Conservation (phyloP, 768 basidiomycete genomes). For the Termitomyces sp. region DNA sequence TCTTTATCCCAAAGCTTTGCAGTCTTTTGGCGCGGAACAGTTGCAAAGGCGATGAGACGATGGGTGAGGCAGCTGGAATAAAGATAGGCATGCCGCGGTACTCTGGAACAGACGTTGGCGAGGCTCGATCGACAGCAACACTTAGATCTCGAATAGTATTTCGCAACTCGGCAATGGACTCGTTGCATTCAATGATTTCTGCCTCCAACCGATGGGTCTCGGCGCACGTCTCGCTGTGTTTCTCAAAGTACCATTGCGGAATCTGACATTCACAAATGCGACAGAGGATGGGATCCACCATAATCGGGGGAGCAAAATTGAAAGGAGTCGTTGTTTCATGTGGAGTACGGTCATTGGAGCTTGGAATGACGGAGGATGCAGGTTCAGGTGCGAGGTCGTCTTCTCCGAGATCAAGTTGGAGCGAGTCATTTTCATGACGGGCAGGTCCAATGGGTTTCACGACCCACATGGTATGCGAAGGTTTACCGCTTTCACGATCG, state of each 20-base stretch:
- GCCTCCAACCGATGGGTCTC: slow-evolving; percentile 96
- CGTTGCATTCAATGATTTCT: slow-evolving; percentile 91
- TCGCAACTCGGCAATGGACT: slow-evolving; percentile 82
- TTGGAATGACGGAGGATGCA: slow-evolving; percentile 35
- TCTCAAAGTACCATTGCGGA: slow-evolving; percentile 99
- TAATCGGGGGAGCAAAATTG: slow-evolving; percentile 75
- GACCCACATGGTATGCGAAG: slow-evolving; percentile 98
- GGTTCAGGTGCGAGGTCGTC: slow-evolving; percentile 42
- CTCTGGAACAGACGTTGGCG: slow-evolving; percentile 64
- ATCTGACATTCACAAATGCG: slow-evolving; percentile 97
- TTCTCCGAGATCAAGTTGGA: slow-evolving; percentile 54
- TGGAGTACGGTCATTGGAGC: slow-evolving; percentile 28
- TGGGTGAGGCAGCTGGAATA: slow-evolving; percentile 66
- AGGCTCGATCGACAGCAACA: slow-evolving; percentile 69
- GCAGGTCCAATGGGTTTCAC: slow-evolving; percentile 78
- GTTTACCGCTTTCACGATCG: slow-evolving; percentile 81
- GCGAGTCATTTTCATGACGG: slow-evolving; percentile 63
- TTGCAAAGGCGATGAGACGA: slow-evolving; percentile 72
- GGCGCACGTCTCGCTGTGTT: slow-evolving; percentile 98
- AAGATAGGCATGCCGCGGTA: slow-evolving; percentile 89
- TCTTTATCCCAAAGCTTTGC: slow-evolving; percentile 78
- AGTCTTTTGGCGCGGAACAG: slow-evolving; percentile 75
- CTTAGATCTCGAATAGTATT: slow-evolving; percentile 81
- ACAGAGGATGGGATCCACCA: slow-evolving; percentile 82
- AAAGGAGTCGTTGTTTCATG: slow-evolving; percentile 63